A percentile compares a stretch with the other conserved stretches of the same genome.
Evolutionary conservation across 345 rosid genomes (phyloP).

Genomic region (Lepidium sativum): DNA sequence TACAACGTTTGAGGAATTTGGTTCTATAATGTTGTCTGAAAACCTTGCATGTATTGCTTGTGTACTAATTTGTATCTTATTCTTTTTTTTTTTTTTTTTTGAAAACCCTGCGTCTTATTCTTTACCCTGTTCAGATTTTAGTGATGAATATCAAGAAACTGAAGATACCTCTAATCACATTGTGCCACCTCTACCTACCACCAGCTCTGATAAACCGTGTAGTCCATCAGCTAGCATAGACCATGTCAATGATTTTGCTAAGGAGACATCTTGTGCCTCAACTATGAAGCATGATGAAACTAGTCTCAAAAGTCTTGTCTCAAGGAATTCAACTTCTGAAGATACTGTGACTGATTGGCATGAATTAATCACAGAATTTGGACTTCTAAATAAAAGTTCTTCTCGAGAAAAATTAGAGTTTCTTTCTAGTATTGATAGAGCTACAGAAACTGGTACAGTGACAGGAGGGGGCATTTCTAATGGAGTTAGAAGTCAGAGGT

Average conservation of each 20-base stretch:
- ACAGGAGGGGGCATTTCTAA: conserved; percentile 25
- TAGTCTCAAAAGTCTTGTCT: conserved; percentile 25
- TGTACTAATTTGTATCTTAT: conserved; percentile 8
- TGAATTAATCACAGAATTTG: conserved; percentile 34
- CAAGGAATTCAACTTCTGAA: conserved; percentile 39
- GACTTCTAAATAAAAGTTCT: conserved; percentile 35
- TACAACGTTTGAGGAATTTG: not conserved
- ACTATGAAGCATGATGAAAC: conserved; percentile 35
- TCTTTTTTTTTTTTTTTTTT: no score
- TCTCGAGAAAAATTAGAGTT: conserved; percentile 35
- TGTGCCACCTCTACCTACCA: conserved; percentile 27
- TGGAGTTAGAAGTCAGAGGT: conserved; percentile 34
- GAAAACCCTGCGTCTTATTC: no score
- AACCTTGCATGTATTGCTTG: not conserved
- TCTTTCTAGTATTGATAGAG: conserved; percentile 23
- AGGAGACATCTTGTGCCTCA: conserved; percentile 51
- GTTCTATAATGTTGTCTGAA: not conserved
- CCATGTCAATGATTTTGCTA: conserved; percentile 41
- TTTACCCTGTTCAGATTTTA: conserved; percentile 44
- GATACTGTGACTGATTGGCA: conserved; percentile 30
- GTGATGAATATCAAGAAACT: conserved; percentile 39
- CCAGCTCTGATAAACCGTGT: conserved; percentile 42
- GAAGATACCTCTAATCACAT: conserved; percentile 27
- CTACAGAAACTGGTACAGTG: conserved; percentile 24
- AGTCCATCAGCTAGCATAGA: conserved; percentile 43